Evolutionary conservation across 2,329 filamentous ascomycete species (phyloP), one percentile per base, ranked within the genome.

Genomic region (Aspergillus latus): DNA sequence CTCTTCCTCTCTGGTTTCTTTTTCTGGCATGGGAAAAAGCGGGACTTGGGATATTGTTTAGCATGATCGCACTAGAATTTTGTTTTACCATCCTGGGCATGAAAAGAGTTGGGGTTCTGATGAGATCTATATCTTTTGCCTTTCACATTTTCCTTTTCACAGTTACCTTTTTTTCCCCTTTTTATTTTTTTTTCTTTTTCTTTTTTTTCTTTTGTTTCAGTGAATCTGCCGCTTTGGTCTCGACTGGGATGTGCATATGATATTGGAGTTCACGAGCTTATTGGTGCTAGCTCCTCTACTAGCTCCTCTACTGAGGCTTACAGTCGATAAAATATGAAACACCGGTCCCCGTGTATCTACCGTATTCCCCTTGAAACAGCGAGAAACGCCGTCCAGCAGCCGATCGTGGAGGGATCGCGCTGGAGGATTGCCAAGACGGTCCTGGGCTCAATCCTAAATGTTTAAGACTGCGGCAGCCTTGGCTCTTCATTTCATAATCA

Each of bases 11-110:
- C 44, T 40, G 49, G 16, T 40, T 51, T 47, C 9, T 44, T 55
- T 56, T 58, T 58, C 49, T 55, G 51, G 52, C 52, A 60, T 56
- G 58, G 48, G 29, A 51, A 56, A 60, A 60, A 54, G 47, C 45
- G 58, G 56, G 56, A 44, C 28, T 56, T 58, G 52, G 52, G 49
- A 52, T 59, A 56, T 59, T 43, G 45, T 54, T 54, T 49, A 52
- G 57, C 56, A 54, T 52, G 52, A 43, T 44, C 43, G 21, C 21
- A 21, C 50, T 58, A 60, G 58, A 60, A 45, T 56, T 52, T 29
- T 32, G 21, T 21, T 21, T 37, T 37, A 37, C 10, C 34, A 42
- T 36, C 50, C 55, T 21, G 30, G 30, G 42, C 21, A 36, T 13
- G 39, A 8, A 13, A 43, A 46, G 39, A 42, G 16, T 43, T 54